Conservation (phyloP, 192 early-diverging fungal species). For the Umbelopsis vinacea region DNA sequence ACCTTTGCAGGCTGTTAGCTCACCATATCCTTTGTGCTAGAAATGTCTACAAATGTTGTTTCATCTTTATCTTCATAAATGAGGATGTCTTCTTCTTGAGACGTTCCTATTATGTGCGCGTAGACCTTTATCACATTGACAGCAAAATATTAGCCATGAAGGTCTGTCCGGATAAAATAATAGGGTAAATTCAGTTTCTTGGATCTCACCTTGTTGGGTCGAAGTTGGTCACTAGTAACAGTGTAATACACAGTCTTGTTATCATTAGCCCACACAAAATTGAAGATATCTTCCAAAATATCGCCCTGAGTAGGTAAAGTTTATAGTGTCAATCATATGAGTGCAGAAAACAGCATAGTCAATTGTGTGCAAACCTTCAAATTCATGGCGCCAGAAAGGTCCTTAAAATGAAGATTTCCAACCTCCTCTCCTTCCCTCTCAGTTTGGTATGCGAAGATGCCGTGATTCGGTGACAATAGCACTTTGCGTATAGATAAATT, state of each 20-base stretch:
- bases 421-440: constrained; percentile 57
- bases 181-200: constrained; percentile 3
- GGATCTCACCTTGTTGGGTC: constrained; percentile 58
- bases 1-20: neutral
- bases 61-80: constrained; percentile 68
- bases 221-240: constrained; percentile 67
- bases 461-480: constrained; percentile 54
- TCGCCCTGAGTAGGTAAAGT: constrained; percentile 27
- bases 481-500: constrained; percentile 54
- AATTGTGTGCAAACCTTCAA: constrained; percentile 40
- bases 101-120: constrained; percentile 55
- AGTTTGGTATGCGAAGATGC: constrained; percentile 56
- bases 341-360: neutral
- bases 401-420: constrained; percentile 55
- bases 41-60: constrained; percentile 77
- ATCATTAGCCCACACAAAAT: constrained; percentile 74
- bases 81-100: constrained; percentile 52
- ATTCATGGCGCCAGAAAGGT: constrained; percentile 38
- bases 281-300: constrained; percentile 57
- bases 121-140: constrained; percentile 43
- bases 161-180: neutral
- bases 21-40: constrained; percentile 71
- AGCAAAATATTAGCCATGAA: neutral
- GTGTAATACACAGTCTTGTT: constrained; percentile 68
- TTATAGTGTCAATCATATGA: neutral